Evolutionary conservation across 495 filamentous ascomycete species (phyloP).

Genomic region (Podospora comata): DNA sequence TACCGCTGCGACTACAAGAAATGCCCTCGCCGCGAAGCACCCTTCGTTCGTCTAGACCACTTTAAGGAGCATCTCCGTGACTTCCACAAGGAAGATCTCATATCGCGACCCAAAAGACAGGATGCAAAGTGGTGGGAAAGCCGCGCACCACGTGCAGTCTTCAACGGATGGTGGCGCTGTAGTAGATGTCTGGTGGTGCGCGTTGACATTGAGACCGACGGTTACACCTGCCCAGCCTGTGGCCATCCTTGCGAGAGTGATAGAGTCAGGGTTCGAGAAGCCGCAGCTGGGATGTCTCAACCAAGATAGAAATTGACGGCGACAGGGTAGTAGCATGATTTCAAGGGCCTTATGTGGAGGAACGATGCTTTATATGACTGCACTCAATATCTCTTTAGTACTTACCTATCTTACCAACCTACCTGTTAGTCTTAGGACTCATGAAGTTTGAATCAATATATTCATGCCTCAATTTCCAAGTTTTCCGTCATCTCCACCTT

Average conservation of each 20-base stretch:
- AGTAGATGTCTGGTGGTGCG: slow-evolving; percentile 39
- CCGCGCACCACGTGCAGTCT: slow-evolving; percentile 23
- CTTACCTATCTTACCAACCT: too few species aligned
- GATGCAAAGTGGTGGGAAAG: slow-evolving; percentile 24
- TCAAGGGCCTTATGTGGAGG: too few species aligned
- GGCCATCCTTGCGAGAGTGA: slow-evolving; percentile 39
- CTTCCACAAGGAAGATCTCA: slow-evolving; percentile 49
- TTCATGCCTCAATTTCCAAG: too few species aligned
- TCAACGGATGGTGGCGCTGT: slow-evolving; percentile 50
- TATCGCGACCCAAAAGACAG: slow-evolving; percentile 26
- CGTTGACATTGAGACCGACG: slow-evolving; percentile 32
- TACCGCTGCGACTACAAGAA: slow-evolving; percentile 43
- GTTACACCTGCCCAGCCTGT: slow-evolving; percentile 43
- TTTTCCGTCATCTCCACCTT: too few species aligned
- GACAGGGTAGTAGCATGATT: too few species aligned
- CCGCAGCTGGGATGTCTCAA: too few species aligned
- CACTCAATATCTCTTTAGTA: too few species aligned
- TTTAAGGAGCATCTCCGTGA: slow-evolving; percentile 50
- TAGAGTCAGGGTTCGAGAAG: slow-evolving; percentile 23
- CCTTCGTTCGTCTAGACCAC: slow-evolving; percentile 45
- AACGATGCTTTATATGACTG: too few species aligned
- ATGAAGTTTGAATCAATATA: too few species aligned
- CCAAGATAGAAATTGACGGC: too few species aligned
- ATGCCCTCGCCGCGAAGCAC: slow-evolving; percentile 35
- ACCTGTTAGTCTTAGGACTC: too few species aligned